Evolutionary conservation across 106 monocot genomes (phyloP).

Genomic region (Acorus calamus): DNA sequence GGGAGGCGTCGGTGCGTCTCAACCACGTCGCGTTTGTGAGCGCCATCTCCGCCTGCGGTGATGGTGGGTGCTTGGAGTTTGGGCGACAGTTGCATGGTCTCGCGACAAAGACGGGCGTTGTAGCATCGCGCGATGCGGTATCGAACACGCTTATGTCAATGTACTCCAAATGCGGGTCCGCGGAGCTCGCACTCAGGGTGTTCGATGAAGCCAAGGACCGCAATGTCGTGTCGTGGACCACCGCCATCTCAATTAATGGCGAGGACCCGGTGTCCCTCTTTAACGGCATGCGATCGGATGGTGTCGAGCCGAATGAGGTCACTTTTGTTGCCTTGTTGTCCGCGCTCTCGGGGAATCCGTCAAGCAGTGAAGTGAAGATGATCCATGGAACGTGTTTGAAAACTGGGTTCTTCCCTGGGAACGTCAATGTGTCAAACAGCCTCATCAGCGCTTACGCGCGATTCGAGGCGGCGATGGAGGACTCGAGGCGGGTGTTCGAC

Average conservation of each 20-base stretch:
- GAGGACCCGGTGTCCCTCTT: slow-evolving; percentile 37
- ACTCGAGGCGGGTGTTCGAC: slow-evolving; percentile 53
- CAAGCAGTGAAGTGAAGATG: slow-evolving; percentile 26
- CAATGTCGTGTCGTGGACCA: slow-evolving; percentile 86
- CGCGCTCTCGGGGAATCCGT: slow-evolving; percentile 21
- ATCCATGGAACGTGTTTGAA: slow-evolving; percentile 54
- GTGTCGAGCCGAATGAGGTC: slow-evolving; percentile 59
- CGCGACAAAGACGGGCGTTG: slow-evolving; percentile 31
- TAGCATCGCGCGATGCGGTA: slow-evolving; percentile 19
- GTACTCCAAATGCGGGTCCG: slow-evolving; percentile 48
- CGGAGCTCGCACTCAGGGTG: slow-evolving; percentile 18
- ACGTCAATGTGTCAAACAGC: slow-evolving; percentile 54
- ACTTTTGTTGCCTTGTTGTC: slow-evolving; percentile 53
- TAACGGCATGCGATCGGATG: slow-evolving; percentile 46
- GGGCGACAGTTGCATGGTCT: slow-evolving; percentile 60
- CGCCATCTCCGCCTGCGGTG: slow-evolving; percentile 44
- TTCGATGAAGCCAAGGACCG: slow-evolving; percentile 33
- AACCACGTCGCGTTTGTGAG: slow-evolving; percentile 60
- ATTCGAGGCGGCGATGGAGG: slow-evolving; percentile 19
- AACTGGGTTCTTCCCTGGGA: slow-evolving; percentile 15
- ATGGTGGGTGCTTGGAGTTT: slow-evolving; percentile 15
- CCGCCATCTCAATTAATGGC: slow-evolving; percentile 57
- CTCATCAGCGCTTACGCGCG: slow-evolving; percentile 72
- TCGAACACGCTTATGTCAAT: slow-evolving; percentile 75
- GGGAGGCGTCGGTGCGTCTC: slow-evolving; percentile 19